Evolutionary conservation across 352 stramenopile species (phyloP).

Genomic region (Phytopythium ostracodes): DNA sequence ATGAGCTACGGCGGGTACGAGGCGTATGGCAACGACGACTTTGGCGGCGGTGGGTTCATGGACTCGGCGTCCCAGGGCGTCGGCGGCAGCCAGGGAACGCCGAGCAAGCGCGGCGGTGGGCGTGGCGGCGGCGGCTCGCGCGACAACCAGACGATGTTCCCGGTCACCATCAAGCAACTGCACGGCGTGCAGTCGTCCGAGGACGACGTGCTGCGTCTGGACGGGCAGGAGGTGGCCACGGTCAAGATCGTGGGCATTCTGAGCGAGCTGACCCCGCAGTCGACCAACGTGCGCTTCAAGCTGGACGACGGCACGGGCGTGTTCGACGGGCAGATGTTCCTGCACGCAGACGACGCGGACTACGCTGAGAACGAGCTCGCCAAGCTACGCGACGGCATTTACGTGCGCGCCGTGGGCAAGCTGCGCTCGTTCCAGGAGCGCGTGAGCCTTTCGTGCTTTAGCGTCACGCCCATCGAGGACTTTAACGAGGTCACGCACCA

Average conservation of each 20-base stretch:
- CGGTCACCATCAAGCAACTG: constrained; percentile 89
- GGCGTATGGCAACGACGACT: constrained; percentile 70
- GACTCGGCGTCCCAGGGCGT: constrained; percentile 35
- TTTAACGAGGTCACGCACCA: constrained; percentile 97
- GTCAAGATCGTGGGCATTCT: constrained; percentile 90
- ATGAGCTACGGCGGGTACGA: constrained; percentile 76
- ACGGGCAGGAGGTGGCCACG: constrained; percentile 85
- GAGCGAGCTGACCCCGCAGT: constrained; percentile 67
- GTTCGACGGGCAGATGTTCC: constrained; percentile 90
- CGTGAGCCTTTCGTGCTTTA: constrained; percentile 84
- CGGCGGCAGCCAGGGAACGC: constrained; percentile 41
- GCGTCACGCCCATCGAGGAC: constrained; percentile 78
- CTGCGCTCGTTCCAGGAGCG: constrained; percentile 91
- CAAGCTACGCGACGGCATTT: constrained; percentile 73
- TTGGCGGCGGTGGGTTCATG: constrained; percentile 70
- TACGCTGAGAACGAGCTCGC: constrained; percentile 51
- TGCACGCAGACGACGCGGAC: constrained; percentile 85
- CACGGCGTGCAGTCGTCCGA: constrained; percentile 32
- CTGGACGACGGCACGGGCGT: constrained; percentile 94
- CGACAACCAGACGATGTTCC: constrained; percentile 88
- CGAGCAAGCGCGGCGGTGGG: constrained; percentile 32
- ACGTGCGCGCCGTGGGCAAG: constrained; percentile 90
- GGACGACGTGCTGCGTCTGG: constrained; percentile 81
- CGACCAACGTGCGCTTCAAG: constrained; percentile 90
- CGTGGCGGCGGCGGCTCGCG: constrained; percentile 24